Conservation (phyloP, 805 yeast genomes). For the Yarrowia sp. region DNA sequence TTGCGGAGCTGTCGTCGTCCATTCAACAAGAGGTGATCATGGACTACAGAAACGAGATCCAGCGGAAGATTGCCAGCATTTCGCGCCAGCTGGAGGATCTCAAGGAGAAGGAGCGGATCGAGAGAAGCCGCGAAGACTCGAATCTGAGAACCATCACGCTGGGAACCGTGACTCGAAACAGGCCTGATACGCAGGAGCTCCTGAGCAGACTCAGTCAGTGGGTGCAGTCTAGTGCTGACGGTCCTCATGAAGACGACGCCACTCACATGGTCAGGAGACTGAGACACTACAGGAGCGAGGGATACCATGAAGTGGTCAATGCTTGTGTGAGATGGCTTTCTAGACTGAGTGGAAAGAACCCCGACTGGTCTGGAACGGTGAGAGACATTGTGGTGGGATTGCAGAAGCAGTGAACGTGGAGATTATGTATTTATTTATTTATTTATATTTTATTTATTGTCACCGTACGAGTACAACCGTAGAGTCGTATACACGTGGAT, state of each 20-base stretch:
- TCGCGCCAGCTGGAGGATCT: neutral
- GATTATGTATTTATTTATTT: neutral
- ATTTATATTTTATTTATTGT: too few relatives aligned
- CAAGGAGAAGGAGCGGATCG: constrained; percentile 17
- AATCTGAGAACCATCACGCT: neutral
- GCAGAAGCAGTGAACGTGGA: neutral
- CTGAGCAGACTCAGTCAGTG: neutral
- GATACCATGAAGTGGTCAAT: constrained; percentile 9
- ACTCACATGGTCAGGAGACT: neutral
- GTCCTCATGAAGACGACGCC: constrained; percentile 12
- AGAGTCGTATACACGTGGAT: too few relatives aligned
- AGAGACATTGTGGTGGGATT: constrained; percentile 1
- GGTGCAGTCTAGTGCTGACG: neutral
- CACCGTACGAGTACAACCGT: too few relatives aligned
- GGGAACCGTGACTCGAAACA: neutral
- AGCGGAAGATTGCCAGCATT: constrained; percentile 49
- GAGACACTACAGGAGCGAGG: neutral
- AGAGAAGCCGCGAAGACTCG: neutral
- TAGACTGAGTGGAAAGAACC: neutral
- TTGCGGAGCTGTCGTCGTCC: constrained; percentile 56
- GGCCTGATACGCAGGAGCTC: constrained; percentile 1
- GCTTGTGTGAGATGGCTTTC: constrained; percentile 13
- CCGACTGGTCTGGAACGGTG: neutral
- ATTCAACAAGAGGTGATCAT: constrained; percentile 19
- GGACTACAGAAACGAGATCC: constrained; percentile 46